Base-by-base conservation (phyloP, 306 rosid genomes). In the Neltuma alba region DNA sequence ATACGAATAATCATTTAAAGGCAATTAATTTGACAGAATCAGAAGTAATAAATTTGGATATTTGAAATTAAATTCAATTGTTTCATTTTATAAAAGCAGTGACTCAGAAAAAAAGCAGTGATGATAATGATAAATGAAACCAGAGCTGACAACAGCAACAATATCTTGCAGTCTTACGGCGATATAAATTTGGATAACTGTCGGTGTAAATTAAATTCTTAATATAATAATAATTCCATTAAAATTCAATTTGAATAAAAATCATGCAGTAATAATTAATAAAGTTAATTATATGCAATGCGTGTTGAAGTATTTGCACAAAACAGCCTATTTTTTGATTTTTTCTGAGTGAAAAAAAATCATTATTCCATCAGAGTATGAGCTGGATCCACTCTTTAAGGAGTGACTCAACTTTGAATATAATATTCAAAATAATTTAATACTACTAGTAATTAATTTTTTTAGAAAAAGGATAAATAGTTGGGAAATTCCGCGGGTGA, bases 371-470 rank as follows among this genome's bases (percentile, higher is more conserved):
- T 10, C 67, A 33, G 70, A 70, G 75, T 52, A 76, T 91, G 93
- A 92, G 98, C 97, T 94, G 98, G 92, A 92, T 89, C 98, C 98
- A 89, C 89, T 82, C 93, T 89, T 85, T 75, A 79, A 86, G 84
- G 85, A 74, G 74, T 82, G 85, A 70, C 94, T 90, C 93, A 87
- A 69, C 92, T 76, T 62, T 80, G 27, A 83, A 75, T 87, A 80
- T 83, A 75, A 86, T 68, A 78, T 66, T 72, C 14, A 54, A 70
- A 68, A 36, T 41, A 62, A 71, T 72, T 50, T 54, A 31, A 1
- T 5, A n/a, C n/a, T n/a, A n/a, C n/a, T n/a, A 16, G 20, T 60
- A 79, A 69, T 72, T 44, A 70, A 75, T 60, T 30, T 57, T 57
- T 21, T 11, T 10, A 72, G 61, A 33, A 47, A 34, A 33, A n/a